Base-by-base conservation (phyloP, 805 yeast genomes). In the Brettanomyces anomalus region DNA sequence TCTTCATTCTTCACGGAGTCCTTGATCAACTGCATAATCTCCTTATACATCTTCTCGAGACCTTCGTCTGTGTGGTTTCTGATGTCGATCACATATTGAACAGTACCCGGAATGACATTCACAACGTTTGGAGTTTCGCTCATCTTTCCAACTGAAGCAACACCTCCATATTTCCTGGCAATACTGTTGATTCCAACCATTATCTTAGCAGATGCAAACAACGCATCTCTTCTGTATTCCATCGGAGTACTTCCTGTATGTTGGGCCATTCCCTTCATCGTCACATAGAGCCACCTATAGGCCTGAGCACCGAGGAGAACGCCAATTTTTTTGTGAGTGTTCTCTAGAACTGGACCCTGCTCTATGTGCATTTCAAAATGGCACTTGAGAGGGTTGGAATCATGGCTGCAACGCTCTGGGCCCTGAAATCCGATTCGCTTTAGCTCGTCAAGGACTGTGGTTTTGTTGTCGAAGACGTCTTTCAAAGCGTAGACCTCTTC, bases 191-290 rank as follows among this genome's bases (percentile, higher is more conserved):
- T 76, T 40, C 63, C 67, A 14, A 67, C 67, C 36, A 80, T 72
- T 71, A 80, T 72, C 46, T 65, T 67, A 2, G 84, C 63, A 6
- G 80, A 72, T 1, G 79, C 72, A 8, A 77, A 63, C 39, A 79
- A 52, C 0, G 86, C 77, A 57, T 81, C 87, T 14, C 72, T 65
- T 52, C 86, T 68, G 39, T 73, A 64, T 26, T 60, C 57, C 62
- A 81, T 63, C 13, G 86, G 86, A 0, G 87, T 81, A 1, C 85
- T 76, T 15, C 87, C 88, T 0, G 87, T 77, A 53, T 81, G 88
- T 42, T 77, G 77, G 4, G 84, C 81, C 47, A 67, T 71, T 33
- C 88, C 88, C 14, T 53, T 63, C 18, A 81, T 70, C 15, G 60
- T 66, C 19, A 77, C 67, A 40, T 70, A 74, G 42, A 67, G 65